Conservation (phyloP, 768 basidiomycete genomes). For the Cubamyces lactineus region DNA sequence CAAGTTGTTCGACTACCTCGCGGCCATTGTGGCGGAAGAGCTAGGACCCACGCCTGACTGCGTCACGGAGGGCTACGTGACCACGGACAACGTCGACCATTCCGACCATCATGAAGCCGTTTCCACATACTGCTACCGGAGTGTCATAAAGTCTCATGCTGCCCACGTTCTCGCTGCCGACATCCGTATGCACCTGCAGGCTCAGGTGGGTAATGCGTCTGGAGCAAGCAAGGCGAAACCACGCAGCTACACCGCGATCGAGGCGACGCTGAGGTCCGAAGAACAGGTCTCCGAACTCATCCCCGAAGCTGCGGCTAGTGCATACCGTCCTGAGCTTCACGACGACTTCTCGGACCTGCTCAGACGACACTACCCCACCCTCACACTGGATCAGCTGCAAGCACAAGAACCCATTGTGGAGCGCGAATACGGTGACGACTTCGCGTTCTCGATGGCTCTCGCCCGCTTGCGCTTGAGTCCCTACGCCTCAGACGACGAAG, state of each 20-base stretch:
- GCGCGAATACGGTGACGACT: constrained; percentile 81
- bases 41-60: constrained; percentile 77
- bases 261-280: constrained; percentile 57
- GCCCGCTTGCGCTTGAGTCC: constrained; percentile 64
- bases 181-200: constrained; percentile 61
- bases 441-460: constrained; percentile 66
- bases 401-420: constrained; percentile 62
- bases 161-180: constrained; percentile 76
- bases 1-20: constrained; percentile 73
- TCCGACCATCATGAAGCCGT: constrained; percentile 65
- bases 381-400: constrained; percentile 68
- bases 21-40: constrained; percentile 64
- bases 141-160: constrained; percentile 72
- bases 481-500: constrained; percentile 46
- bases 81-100: constrained; percentile 52
- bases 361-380: constrained; percentile 54
- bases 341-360: constrained; percentile 58
- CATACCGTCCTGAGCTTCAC: constrained; percentile 74
- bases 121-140: constrained; percentile 66
- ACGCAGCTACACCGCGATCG: constrained; percentile 60
- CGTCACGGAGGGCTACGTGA: constrained; percentile 50
- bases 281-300: constrained; percentile 70
- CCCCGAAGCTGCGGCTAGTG: constrained; percentile 67
- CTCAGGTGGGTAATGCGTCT: constrained; percentile 24
- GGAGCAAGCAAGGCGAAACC: constrained; percentile 49